These are phyloP conservation scores for Diaporthe ilicicola DNA, from an alignment of 2,329 filamentous ascomycete genomes.

Conservation along the genomic window DNA sequence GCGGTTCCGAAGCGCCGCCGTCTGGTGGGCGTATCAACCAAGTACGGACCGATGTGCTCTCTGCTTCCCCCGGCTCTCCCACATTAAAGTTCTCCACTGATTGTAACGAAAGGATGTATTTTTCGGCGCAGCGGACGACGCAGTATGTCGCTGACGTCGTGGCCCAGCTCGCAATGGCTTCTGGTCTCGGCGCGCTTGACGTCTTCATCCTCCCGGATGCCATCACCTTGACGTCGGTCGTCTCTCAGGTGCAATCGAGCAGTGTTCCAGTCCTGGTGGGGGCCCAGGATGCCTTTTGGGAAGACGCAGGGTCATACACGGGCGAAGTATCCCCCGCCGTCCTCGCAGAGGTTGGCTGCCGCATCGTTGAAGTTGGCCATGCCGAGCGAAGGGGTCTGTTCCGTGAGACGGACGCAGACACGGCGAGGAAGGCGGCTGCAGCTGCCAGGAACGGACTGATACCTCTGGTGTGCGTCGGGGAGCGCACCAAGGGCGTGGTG, in stretches of 20 bases:
- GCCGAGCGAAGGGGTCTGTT: slow-evolving; percentile 79
- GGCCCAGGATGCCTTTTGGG: slow-evolving; percentile 79
- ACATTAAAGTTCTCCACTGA: background rate
- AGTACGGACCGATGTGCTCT: background rate
- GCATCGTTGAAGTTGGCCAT: slow-evolving; percentile 81
- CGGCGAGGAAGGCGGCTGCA: slow-evolving; percentile 75
- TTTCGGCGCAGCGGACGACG: slow-evolving; percentile 70
- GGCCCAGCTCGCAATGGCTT: slow-evolving; percentile 51
- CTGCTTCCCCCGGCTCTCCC: background rate
- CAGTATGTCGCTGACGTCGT: slow-evolving; percentile 62
- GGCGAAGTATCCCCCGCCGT: slow-evolving; percentile 78
- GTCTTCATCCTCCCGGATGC: slow-evolving; percentile 84
- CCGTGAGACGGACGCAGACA: slow-evolving; percentile 75
- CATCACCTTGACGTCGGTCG: slow-evolving; percentile 67
- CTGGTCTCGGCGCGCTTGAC: slow-evolving; percentile 62
- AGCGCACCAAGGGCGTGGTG: slow-evolving; percentile 63
- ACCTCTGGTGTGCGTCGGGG: slow-evolving; percentile 83
- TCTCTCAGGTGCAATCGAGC: slow-evolving; percentile 54
- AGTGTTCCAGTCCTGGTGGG: slow-evolving; percentile 67
- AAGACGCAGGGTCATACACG: slow-evolving; percentile 77
- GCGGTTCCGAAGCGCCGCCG: slow-evolving; percentile 57
- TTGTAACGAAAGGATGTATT: slow-evolving; percentile 64
- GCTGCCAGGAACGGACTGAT: slow-evolving; percentile 74
- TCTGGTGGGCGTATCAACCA: slow-evolving; percentile 67
- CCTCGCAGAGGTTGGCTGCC: slow-evolving; percentile 72